phyloP scores from a whole-genome alignment of 768 basidiomycete genomes.

The Phlebiopsis flavidoalba region DNA sequence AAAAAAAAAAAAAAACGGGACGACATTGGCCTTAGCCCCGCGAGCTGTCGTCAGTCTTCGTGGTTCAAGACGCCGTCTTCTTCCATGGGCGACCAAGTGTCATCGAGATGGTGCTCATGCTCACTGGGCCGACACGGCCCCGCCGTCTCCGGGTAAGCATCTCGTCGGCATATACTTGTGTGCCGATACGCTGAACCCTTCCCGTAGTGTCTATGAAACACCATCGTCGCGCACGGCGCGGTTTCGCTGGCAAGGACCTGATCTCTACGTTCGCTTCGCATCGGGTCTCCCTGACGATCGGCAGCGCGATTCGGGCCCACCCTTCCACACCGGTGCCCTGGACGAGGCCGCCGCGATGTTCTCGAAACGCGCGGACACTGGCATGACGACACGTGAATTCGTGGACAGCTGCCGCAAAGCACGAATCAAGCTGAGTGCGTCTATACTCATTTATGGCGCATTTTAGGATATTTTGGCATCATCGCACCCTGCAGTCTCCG shows the following conservation, averaged over 20 bases:
- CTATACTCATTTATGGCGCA: conserved; percentile 24
- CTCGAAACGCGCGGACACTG: conserved; percentile 87
- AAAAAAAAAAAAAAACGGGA: too few species aligned
- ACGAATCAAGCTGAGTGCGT: conserved; percentile 89
- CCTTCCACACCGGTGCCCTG: conserved; percentile 94
- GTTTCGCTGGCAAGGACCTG: conserved; percentile 98
- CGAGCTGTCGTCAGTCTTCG: conserved; percentile 94
- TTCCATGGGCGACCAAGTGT: conserved; percentile 95
- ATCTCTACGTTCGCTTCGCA: conserved; percentile 93
- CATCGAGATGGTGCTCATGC: conserved; percentile 99
- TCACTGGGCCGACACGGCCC: conserved; percentile 99
- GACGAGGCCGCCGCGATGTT: conserved; percentile 98
- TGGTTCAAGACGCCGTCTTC: conserved; percentile 97
- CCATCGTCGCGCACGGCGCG: conserved; percentile 97
- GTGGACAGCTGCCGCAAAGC: conserved; percentile 91
- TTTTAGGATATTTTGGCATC: background rate
- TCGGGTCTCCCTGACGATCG: conserved; percentile 97
- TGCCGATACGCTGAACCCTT: background rate
- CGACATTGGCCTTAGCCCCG: conserved; percentile 91
- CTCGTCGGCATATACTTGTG: background rate
- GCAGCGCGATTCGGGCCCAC: conserved; percentile 97
- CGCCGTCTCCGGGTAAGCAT: conserved; percentile 72
- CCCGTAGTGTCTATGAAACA: conserved; percentile 88
- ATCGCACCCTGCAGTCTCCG: conserved; percentile 55
- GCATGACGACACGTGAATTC: conserved; percentile 96